Percentiles rank a stretch among this genome's conserved stretches.
phyloP scores from a whole-genome alignment of 345 rosid genomes.

The Gossypium turneri region DNA sequence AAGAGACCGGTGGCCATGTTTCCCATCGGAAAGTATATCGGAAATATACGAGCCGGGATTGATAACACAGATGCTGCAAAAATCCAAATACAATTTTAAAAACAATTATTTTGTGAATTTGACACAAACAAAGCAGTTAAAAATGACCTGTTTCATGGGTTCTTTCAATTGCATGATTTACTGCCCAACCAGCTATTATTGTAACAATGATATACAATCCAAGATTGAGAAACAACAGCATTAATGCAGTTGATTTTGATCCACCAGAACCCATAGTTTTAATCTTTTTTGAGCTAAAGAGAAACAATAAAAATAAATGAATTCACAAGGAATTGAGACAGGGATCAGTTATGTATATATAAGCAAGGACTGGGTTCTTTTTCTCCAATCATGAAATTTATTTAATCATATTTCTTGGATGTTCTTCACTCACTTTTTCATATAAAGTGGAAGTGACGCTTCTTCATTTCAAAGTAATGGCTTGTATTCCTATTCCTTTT shows the following conservation, averaged over 20 bases:
- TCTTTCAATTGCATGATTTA: conserved; percentile 61
- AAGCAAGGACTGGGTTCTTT: background rate
- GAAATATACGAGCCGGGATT: conserved; percentile 71
- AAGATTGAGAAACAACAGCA: conserved; percentile 64
- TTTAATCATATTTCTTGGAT: background rate
- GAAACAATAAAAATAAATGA: background rate
- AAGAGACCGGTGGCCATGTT: conserved; percentile 83
- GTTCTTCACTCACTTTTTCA: background rate
- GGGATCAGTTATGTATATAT: background rate
- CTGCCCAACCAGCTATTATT: conserved; percentile 66
- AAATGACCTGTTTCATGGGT: conserved; percentile 57
- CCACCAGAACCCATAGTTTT: conserved; percentile 56
- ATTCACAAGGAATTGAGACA: background rate
- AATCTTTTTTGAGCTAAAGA: background rate
- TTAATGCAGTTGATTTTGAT: conserved; percentile 56
- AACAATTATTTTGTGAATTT: background rate
- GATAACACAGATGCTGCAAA: conserved; percentile 62
- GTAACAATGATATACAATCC: conserved; percentile 61
- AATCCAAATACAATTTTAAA: background rate
- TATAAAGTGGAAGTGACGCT: conserved; percentile 14
- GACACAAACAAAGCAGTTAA: background rate
- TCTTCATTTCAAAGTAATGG: conserved; percentile 48
- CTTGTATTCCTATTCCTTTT: conserved; percentile 32
- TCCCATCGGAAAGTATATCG: conserved; percentile 77
- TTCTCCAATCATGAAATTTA: background rate